Evolutionary conservation across 2,329 filamentous ascomycete species (phyloP).

Genomic region (Aspergillus brasiliensis): DNA sequence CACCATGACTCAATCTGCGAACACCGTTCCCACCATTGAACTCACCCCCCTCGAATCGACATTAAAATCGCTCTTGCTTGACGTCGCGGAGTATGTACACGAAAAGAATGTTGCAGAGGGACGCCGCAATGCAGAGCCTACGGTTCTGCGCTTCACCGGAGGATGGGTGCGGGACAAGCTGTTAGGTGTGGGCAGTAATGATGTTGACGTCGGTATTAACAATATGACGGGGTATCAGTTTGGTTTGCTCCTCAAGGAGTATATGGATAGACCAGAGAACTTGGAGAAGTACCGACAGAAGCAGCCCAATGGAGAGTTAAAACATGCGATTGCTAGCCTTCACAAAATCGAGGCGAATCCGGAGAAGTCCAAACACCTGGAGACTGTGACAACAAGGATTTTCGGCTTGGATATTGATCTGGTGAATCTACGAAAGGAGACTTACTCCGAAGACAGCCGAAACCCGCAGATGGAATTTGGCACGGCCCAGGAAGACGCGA

Average conservation of each 20-base stretch:
- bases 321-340: constrained; percentile 70
- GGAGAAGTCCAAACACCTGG: constrained; percentile 94
- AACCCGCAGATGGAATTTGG: constrained; percentile 94
- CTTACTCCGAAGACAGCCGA: constrained; percentile 82
- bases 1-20: constrained; percentile 25
- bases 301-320: constrained; percentile 52
- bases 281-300: constrained; percentile 48
- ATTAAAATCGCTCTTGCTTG: constrained; percentile 74
- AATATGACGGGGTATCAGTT: constrained; percentile 54
- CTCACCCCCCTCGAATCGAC: constrained; percentile 72
- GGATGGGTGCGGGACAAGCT: constrained; percentile 56
- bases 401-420: constrained; percentile 89
- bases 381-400: constrained; percentile 83
- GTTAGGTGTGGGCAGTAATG: constrained; percentile 48
- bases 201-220: constrained; percentile 54
- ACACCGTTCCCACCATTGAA: constrained; percentile 44
- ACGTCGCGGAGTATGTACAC: constrained; percentile 72
- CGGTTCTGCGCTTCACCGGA: constrained; percentile 51
- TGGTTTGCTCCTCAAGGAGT: constrained; percentile 47
- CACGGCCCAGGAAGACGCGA: constrained; percentile 84
- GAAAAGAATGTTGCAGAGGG: constrained; percentile 44
- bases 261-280: constrained; percentile 42
- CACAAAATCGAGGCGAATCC: constrained; percentile 91
- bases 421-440: constrained; percentile 91
- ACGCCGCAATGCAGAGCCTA: constrained; percentile 27